Evolutionary conservation across 139 green algal species (phyloP), one percentile per base, ranked within the genome.

Genomic region (Chlorella sorokiniana): DNA sequence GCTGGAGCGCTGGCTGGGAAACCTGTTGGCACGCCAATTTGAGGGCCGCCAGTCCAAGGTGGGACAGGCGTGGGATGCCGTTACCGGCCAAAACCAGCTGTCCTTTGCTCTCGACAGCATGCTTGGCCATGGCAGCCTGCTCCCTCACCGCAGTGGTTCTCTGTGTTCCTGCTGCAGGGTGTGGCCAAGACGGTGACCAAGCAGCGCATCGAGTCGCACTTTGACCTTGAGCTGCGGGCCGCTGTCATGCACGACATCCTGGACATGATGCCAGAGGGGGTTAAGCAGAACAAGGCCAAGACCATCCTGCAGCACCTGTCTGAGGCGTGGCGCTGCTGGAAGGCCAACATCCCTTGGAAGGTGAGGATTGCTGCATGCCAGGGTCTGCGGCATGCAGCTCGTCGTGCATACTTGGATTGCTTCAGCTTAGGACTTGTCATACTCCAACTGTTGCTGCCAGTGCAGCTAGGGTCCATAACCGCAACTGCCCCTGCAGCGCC

Each of bases 161-260:
- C 40, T 42, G 6, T 67, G 11, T 67, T 48, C 69, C 70, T 9
- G 44, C 14, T 35, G 44, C 83, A 84, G 69, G 93, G 92, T 75
- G 87, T 99, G 31, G 96, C 96, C 79, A 99, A 98, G 91, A 99
- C 96, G 23, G 96, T 99, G 22, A 99, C 96, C 52, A 99, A 99
- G 93, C 96, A 99, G 92, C 91, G 97, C 82, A 98, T 99, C 48
- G 97, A 99, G 94, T 93, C 81, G 20, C 96, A 99, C 91, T 99
- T 98, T 79, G 97, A 99, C 90, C 86, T 99, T 76, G 97, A 99
- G 92, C 94, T 99, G 81, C 90, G 97, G 64, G 97, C 97, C 4
- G 96, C 97, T 9, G 93, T 98, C 29, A 98, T 99, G 96, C 97
- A 99, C 88, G 97, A 99, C 90, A 99, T 99, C 79, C 88, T 99